A percentile compares a stretch with the other conserved stretches of the same genome.
Conservation (phyloP, 2,329 filamentous ascomycete species). For the Trichoderma oligosporum region DNA sequence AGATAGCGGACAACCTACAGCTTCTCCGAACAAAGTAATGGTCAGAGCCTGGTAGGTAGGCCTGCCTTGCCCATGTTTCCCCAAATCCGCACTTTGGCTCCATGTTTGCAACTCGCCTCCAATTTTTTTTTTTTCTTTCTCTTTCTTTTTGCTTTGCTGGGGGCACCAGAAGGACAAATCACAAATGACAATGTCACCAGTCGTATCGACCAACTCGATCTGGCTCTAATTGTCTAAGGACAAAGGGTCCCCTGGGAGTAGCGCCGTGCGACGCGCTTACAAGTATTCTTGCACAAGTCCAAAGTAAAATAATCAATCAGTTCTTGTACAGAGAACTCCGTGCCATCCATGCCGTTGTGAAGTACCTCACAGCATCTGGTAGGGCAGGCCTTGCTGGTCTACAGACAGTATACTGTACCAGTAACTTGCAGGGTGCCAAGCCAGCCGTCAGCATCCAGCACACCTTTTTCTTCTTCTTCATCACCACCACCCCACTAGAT, state of each 20-base stretch:
- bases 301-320: too few relatives aligned
- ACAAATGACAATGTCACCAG: not conserved
- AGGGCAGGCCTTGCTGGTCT: constrained; percentile 14
- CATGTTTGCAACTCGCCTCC: not conserved
- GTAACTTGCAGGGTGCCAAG: too few relatives aligned
- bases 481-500: constrained; percentile 5
- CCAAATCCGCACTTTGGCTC: not conserved
- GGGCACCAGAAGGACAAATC: not conserved
- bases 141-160: not conserved
- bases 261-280: constrained; percentile 11
- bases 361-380: constrained; percentile 9
- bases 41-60: too few relatives aligned
- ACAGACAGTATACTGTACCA: too few relatives aligned
- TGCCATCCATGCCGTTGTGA: constrained; percentile 8
- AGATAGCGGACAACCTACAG: not conserved
- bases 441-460: constrained; percentile 15
- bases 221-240: not conserved
- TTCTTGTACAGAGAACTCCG: too few relatives aligned
- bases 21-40: not conserved
- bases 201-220: not conserved
- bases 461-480: constrained; percentile 10
- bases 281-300: not conserved
- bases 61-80: constrained; percentile 3
- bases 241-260: not conserved
- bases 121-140: not conserved